Conservation (phyloP, 2,329 filamentous ascomycete species). For the Colletotrichum aenigma region DNA sequence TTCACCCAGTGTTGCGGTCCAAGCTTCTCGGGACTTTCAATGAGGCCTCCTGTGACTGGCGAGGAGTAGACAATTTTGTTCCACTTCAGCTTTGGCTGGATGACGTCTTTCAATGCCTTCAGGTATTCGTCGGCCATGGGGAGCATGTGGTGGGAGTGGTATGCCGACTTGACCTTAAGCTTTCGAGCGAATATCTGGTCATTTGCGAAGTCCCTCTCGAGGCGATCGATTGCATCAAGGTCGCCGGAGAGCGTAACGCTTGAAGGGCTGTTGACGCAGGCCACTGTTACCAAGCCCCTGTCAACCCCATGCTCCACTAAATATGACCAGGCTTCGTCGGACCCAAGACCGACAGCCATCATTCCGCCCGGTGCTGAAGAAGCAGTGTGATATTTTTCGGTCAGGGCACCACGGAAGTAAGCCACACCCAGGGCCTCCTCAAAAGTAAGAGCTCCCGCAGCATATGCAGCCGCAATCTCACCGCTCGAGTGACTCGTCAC, state of each 20-base stretch:
- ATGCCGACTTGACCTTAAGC: conserved; percentile 19
- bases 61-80: conserved; percentile 24
- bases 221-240: conserved; percentile 24
- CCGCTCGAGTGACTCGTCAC: conserved; percentile 52
- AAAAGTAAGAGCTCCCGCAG: conserved; percentile 32
- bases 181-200: conserved; percentile 23
- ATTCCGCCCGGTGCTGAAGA: conserved; percentile 26
- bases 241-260: conserved; percentile 36
- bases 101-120: background rate
- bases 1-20: conserved; percentile 5
- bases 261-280: conserved; percentile 39
- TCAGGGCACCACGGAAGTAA: conserved; percentile 32
- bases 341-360: conserved; percentile 33
- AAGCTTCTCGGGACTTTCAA: conserved; percentile 21
- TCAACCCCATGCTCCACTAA: background rate
- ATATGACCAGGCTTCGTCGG: conserved; percentile 19
- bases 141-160: conserved; percentile 41
- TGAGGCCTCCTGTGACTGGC: conserved; percentile 17
- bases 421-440: conserved; percentile 32
- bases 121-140: conserved; percentile 36
- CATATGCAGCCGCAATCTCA: conserved; percentile 53
- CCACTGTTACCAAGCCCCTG: conserved; percentile 29
- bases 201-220: conserved; percentile 6
- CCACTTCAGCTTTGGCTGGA: conserved; percentile 26
- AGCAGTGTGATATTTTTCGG: background rate